These are phyloP conservation scores for Aspergillus pseudotamarii DNA, from an alignment of 2,329 filamentous ascomycete species.

Conservation along the genomic window DNA sequence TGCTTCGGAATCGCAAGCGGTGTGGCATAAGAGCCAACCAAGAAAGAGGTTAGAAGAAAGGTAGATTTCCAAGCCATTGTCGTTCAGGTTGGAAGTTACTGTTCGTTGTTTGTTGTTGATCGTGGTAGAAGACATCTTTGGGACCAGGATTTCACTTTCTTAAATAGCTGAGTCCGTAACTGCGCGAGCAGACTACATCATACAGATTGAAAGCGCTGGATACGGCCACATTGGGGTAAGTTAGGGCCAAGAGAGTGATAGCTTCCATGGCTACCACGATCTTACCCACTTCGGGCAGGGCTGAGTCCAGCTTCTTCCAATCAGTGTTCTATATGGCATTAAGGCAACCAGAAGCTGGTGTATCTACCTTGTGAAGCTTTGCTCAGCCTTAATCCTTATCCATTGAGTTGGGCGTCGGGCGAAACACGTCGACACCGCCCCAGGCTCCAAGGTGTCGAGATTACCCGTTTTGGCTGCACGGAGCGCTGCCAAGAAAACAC, in stretches of 20 bases:
- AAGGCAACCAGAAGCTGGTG: background rate
- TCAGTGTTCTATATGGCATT: fast-evolving
- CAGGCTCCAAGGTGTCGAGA: background rate
- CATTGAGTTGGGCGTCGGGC: background rate
- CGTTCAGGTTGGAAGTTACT: too few relatives aligned
- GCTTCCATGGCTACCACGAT: background rate
- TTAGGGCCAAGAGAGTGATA: background rate
- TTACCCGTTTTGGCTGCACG: background rate
- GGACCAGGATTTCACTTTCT: background rate
- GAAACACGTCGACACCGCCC: background rate
- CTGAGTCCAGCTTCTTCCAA: background rate
- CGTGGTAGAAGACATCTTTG: background rate
- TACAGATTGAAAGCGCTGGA: background rate
- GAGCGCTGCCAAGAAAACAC: background rate
- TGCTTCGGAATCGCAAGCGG: background rate
- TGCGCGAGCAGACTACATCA: background rate
- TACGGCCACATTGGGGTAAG: background rate
- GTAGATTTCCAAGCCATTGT: background rate
- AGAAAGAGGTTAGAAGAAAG: background rate
- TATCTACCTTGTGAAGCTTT: background rate
- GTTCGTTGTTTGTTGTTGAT: too few relatives aligned
- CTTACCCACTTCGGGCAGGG: background rate
- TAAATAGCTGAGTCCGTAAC: background rate
- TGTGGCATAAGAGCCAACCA: background rate
- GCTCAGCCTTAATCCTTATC: background rate